Conservation (phyloP, 305 asterid genomes). For the Fraxinus floribunda region DNA sequence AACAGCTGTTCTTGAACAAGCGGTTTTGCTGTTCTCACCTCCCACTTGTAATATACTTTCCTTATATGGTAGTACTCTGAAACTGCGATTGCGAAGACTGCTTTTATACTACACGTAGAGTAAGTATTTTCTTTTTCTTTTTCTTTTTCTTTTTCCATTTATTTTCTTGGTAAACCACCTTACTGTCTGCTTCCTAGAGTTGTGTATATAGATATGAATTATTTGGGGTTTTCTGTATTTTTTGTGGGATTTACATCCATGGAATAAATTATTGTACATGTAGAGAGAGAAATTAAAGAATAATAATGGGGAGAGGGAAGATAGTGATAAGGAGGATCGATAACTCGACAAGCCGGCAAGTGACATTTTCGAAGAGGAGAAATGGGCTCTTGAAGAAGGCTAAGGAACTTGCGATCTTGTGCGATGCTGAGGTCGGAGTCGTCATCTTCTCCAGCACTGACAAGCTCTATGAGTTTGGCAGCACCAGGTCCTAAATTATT, state of each 20-base stretch:
- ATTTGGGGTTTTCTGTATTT: neutral
- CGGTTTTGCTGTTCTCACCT: neutral
- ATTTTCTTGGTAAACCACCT: neutral
- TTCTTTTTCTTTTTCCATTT: neutral
- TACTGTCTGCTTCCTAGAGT: neutral
- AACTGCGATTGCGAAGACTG: neutral
- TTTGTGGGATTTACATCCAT: neutral
- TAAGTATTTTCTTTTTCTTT: neutral
- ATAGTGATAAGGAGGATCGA: constrained; percentile 42
- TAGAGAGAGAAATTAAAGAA: neutral
- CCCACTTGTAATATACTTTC: constrained; percentile 15
- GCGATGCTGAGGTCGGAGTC: constrained; percentile 41
- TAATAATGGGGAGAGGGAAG: constrained; percentile 42
- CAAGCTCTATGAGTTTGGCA: constrained; percentile 40
- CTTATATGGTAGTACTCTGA: constrained; percentile 13
- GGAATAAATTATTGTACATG: neutral
- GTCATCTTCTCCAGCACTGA: constrained; percentile 46
- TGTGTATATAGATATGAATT: neutral
- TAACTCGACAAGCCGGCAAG: constrained; percentile 41
- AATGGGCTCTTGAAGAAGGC: constrained; percentile 43
- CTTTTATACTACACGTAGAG: constrained; percentile 2
- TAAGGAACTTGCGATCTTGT: constrained; percentile 40
- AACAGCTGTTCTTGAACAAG: constrained; percentile 12
- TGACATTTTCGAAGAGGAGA: constrained; percentile 46
- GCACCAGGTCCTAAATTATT: constrained; percentile 25